Conservation (phyloP, 2,329 filamentous ascomycete species). For the Saccharata proteae region DNA sequence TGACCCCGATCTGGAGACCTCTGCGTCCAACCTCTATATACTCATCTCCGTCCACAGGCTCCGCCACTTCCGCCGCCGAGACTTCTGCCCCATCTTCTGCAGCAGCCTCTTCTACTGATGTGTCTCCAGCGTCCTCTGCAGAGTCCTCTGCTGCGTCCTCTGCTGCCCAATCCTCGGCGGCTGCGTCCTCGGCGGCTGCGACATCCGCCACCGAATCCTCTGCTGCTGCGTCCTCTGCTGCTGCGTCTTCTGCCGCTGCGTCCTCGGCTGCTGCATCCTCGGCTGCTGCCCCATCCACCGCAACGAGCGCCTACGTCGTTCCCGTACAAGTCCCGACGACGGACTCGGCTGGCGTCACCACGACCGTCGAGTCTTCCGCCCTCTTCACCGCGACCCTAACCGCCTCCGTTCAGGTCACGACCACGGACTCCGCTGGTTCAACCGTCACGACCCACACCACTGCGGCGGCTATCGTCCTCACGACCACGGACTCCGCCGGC, state of each 20-base stretch:
- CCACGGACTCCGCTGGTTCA: conserved; percentile 27
- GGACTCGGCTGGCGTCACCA: conserved; percentile 21
- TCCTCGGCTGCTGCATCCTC: no score
- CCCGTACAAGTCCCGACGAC: conserved; percentile 28
- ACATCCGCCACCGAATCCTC: no score
- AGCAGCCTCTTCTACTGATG: conserved; percentile 4
- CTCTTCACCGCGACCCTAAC: conserved; percentile 29
- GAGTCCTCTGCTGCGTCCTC: conserved; percentile 5
- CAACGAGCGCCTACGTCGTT: conserved; percentile 23
- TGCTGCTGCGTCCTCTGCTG: no score
- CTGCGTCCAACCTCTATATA: conserved; percentile 4
- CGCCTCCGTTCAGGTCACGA: conserved; percentile 24
- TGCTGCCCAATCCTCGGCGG: conserved; percentile 6
- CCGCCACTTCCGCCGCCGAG: neutral
- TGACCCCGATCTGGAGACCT: no score
- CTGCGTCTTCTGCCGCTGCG: no score
- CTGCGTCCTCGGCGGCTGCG: no score
- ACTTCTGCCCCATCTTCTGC: neutral
- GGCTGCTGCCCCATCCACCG: conserved; percentile 3
- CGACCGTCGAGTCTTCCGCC: conserved; percentile 26
- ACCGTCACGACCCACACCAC: conserved; percentile 26
- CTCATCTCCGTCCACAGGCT: conserved; percentile 2
- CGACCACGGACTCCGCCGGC: conserved; percentile 28
- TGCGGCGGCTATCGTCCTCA: conserved; percentile 24
- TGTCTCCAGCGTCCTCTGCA: conserved; percentile 7